A percentile compares a stretch with the other conserved stretches of the same genome.
Evolutionary conservation across 495 filamentous ascomycete genomes (phyloP).

Genomic region (Lasiosphaeria ovina): DNA sequence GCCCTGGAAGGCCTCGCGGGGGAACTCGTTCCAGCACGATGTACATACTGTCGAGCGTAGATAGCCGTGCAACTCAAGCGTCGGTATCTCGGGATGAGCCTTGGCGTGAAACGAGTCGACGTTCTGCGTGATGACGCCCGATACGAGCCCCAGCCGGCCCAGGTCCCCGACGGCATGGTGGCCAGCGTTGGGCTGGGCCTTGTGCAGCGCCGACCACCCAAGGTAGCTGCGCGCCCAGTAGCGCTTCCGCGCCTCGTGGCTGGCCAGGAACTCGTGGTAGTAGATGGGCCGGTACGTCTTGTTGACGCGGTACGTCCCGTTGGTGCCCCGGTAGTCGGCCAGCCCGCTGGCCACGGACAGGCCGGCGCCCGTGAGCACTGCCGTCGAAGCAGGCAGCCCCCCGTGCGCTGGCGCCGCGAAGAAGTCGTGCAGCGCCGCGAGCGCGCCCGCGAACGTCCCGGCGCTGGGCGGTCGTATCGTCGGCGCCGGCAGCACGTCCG

Average conservation of each 20-base stretch:
- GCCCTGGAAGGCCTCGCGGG: conserved; percentile 70
- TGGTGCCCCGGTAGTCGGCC: conserved; percentile 85
- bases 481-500: conserved; percentile 75
- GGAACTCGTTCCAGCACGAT: conserved; percentile 66
- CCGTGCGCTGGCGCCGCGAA: conserved; percentile 56
- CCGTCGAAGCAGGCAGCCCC: conserved; percentile 46
- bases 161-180: conserved; percentile 75
- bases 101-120: conserved; percentile 88
- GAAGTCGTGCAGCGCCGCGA: conserved; percentile 73
- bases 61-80: conserved; percentile 88
- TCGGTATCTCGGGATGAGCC: conserved; percentile 72
- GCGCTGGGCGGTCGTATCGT: conserved; percentile 70
- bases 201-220: conserved; percentile 79
- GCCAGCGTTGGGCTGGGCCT: conserved; percentile 73
- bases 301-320: conserved; percentile 91
- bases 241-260: conserved; percentile 83
- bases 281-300: conserved; percentile 88
- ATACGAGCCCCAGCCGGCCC: conserved; percentile 66
- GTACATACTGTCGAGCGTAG: conserved; percentile 77
- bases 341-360: conserved; percentile 91
- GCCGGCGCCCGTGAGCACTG: conserved; percentile 88
- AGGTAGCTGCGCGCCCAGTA: conserved; percentile 97
- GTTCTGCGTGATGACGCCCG: conserved; percentile 87
- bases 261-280: conserved; percentile 78
- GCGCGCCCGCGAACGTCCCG: conserved; percentile 64